These are phyloP conservation scores for Tylopilus sp. DNA, from an alignment of 768 basidiomycete species.

Conservation along the genomic window DNA sequence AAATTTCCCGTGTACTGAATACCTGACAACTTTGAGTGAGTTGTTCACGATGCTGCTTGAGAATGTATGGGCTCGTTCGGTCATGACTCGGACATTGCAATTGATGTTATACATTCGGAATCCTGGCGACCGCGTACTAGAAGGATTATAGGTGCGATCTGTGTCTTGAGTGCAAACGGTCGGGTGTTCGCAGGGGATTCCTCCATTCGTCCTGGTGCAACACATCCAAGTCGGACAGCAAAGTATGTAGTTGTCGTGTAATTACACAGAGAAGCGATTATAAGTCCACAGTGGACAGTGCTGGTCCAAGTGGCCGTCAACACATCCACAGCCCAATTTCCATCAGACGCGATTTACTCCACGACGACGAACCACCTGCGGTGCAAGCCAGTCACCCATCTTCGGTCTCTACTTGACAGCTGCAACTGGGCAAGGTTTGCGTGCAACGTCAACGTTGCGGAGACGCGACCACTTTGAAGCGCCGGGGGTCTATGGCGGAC, in stretches of 20 bases:
- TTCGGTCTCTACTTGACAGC: slow-evolving; percentile 1
- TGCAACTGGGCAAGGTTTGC: not conserved
- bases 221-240: not conserved
- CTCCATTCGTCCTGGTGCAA: slow-evolving; percentile 3
- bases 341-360: slow-evolving; percentile 4
- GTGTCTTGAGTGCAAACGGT: slow-evolving; percentile 45
- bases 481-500: slow-evolving; percentile 31
- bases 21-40: no score
- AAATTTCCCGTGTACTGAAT: no score
- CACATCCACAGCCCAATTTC: slow-evolving; percentile 11
- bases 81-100: no score
- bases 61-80: no score
- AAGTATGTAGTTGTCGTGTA: no score
- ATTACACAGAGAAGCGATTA: no score
- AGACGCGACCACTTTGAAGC: slow-evolving; percentile 13
- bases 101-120: not conserved
- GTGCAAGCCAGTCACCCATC: slow-evolving; percentile 1
- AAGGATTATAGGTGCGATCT: slow-evolving; percentile 39
- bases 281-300: not conserved
- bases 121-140: slow-evolving; percentile 56
- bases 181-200: slow-evolving; percentile 37
- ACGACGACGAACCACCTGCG: slow-evolving; percentile 7
- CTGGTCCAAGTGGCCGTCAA: not conserved
- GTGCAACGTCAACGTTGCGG: slow-evolving; percentile 3
- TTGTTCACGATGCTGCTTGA: slow-evolving; percentile 55